Conservation (phyloP, 1,139 yeast genomes). For the Suhomyces atakaporum region DNA sequence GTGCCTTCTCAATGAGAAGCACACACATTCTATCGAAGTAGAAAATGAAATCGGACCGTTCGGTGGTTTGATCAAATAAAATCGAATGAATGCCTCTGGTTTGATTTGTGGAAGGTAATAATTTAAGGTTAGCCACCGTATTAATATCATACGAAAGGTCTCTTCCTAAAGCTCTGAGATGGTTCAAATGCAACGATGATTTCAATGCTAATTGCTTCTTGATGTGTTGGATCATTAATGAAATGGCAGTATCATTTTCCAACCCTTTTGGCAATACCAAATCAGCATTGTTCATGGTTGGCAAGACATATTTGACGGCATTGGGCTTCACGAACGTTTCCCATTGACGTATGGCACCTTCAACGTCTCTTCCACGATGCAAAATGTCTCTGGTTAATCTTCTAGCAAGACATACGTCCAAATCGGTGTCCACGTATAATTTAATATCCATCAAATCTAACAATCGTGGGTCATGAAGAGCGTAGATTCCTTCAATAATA, state of each 20-base stretch:
- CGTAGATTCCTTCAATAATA: conserved; percentile 88
- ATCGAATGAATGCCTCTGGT: conserved; percentile 72
- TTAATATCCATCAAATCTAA: conserved; percentile 80
- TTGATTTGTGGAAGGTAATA: conserved; percentile 66
- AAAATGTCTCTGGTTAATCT: conserved; percentile 84
- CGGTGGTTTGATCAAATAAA: conserved; percentile 54
- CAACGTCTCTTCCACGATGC: conserved; percentile 80
- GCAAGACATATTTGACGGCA: conserved; percentile 72
- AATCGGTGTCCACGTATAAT: conserved; percentile 89
- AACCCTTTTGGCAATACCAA: conserved; percentile 86
- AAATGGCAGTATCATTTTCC: conserved; percentile 78
- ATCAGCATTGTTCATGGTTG: conserved; percentile 82
- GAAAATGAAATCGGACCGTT: conserved; percentile 78
- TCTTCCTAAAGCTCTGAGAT: conserved; percentile 56
- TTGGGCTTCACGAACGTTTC: conserved; percentile 88
- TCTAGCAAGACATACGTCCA: conserved; percentile 88
- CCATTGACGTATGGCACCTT: conserved; percentile 88
- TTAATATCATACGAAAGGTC: conserved; percentile 34
- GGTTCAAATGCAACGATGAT: conserved; percentile 64
- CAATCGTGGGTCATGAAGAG: conserved; percentile 70
- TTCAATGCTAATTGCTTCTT: conserved; percentile 68
- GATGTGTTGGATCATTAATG: conserved; percentile 76
- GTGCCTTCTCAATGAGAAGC: conserved; percentile 64
- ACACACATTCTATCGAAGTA: conserved; percentile 80
- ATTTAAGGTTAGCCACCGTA: conserved; percentile 28